Evolutionary conservation across 1,139 yeast species (phyloP).

Genomic region (Candida tropicalis): DNA sequence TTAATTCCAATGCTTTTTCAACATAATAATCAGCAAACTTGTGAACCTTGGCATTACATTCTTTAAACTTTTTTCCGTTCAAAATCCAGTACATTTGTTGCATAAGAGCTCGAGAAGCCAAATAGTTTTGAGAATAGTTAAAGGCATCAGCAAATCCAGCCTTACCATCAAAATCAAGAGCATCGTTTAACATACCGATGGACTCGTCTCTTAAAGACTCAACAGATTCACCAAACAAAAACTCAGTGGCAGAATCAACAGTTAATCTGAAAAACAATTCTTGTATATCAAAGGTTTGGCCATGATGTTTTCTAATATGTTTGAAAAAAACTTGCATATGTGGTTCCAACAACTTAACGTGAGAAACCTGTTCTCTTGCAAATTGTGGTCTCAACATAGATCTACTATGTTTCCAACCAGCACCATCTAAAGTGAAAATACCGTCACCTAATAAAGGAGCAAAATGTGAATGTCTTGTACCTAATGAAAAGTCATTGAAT

Average conservation of each 20-base stretch:
- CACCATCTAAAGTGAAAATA: slow-evolving; percentile 57
- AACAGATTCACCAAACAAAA: slow-evolving; percentile 58
- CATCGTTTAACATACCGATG: slow-evolving; percentile 20
- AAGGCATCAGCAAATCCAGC: slow-evolving; percentile 46
- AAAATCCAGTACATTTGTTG: slow-evolving; percentile 39
- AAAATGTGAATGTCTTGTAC: slow-evolving; percentile 47
- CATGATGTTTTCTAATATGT: slow-evolving; percentile 30
- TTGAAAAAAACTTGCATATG: slow-evolving; percentile 43
- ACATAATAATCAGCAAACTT: slow-evolving; percentile 35
- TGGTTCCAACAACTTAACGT: slow-evolving; percentile 49
- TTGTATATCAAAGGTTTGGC: slow-evolving; percentile 48
- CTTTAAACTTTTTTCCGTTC: slow-evolving; percentile 34
- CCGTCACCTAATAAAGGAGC: slow-evolving; percentile 56
- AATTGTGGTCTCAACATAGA: slow-evolving; percentile 63
- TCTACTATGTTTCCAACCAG: slow-evolving; percentile 60
- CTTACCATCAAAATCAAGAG: slow-evolving; percentile 30
- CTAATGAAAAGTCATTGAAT: slow-evolving; percentile 55
- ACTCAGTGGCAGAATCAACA: slow-evolving; percentile 60
- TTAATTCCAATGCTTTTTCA: slow-evolving; percentile 28
- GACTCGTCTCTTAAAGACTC: slow-evolving; percentile 37
- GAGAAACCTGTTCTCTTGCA: slow-evolving; percentile 56
- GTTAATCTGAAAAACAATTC: slow-evolving; percentile 52
- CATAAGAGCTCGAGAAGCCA: slow-evolving; percentile 39
- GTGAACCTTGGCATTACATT: slow-evolving; percentile 32
- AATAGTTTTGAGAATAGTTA: slow-evolving; percentile 38